phyloP scores from a whole-genome alignment of 179 eudicot genomes.

The Silene coronaria region DNA sequence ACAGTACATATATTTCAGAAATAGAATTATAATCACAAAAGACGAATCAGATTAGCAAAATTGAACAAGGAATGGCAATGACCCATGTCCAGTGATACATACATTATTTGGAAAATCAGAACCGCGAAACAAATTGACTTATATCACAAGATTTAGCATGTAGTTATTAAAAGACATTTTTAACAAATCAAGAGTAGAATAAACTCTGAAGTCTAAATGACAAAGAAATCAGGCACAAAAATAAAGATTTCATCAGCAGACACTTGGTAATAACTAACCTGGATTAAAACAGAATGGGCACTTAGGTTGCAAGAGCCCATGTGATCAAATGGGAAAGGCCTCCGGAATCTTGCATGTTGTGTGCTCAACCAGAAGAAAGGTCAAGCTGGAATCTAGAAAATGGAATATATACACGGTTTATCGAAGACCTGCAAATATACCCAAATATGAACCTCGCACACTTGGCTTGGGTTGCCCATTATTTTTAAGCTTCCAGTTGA shows the following conservation, averaged over 20 bases:
- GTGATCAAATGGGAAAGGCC: not conserved
- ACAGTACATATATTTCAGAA: no score
- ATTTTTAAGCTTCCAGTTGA: slow-evolving; percentile 19
- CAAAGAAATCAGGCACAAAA: not conserved
- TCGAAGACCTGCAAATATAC: not conserved
- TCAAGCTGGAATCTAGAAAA: not conserved
- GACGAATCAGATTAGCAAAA: no score
- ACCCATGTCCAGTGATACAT: not conserved
- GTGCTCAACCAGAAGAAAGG: not conserved
- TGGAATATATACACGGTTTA: no score
- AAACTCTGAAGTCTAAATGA: not conserved
- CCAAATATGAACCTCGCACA: not conserved
- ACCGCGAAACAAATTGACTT: not conserved
- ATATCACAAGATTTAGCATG: no score
- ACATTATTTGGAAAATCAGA: not conserved
- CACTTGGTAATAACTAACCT: not conserved
- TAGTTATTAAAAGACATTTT: no score
- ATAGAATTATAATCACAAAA: no score
- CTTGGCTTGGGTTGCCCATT: not conserved
- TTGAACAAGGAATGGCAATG: no score
- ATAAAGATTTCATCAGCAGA: not conserved
- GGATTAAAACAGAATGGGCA: not conserved
- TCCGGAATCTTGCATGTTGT: not conserved
- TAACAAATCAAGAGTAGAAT: not conserved
- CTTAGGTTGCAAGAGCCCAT: not conserved